A percentile compares a stretch with the other conserved stretches of the same genome.
Evolutionary conservation across 768 basidiomycete genomes (phyloP).

Genomic region (Lactarius akahatsu): DNA sequence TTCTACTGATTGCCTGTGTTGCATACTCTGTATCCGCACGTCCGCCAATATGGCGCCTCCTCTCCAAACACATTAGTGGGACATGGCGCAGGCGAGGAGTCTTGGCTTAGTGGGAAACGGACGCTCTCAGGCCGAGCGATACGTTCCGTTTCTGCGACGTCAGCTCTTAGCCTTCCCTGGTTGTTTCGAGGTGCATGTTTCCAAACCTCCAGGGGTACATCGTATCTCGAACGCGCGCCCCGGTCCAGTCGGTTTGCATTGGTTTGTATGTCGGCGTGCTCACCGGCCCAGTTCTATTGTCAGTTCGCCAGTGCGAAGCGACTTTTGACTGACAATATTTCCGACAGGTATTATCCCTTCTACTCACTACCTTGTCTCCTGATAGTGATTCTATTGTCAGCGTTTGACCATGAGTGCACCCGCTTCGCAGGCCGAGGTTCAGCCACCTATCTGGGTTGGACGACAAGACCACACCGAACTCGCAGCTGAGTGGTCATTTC

Average conservation of each 20-base stretch:
- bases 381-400: neutral
- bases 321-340: neutral
- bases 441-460: neutral
- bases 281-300: no score
- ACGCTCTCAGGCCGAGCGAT: slow-evolving; percentile 10
- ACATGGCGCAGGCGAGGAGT: neutral
- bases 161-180: neutral
- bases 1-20: no score
- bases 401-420: neutral
- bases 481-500: neutral
- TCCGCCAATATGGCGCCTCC: neutral
- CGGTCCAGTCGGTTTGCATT: neutral
- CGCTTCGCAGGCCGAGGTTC: neutral
- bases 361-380: no score
- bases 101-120: neutral
- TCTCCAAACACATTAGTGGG: neutral
- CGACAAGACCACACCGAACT: neutral
- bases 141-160: slow-evolving; percentile 2
- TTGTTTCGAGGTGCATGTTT: neutral
- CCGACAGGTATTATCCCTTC: neutral
- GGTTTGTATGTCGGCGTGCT: no score
- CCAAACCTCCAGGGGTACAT: neutral
- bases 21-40: neutral
- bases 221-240: neutral
- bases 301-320: no score